Conservation (phyloP, 176 grass and related monocot genomes). For the Avena insularis region DNA sequence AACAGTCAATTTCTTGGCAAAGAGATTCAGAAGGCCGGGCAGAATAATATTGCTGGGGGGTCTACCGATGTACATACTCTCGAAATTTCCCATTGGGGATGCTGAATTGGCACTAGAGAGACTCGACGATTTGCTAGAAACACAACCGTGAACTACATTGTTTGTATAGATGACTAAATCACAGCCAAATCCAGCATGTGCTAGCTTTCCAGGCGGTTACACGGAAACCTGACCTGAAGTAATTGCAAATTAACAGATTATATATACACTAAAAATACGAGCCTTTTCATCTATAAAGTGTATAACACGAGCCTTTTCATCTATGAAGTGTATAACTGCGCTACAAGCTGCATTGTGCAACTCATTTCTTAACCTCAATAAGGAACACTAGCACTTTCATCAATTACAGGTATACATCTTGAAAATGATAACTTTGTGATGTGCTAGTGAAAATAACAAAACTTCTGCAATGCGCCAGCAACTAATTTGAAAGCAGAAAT, state of each 20-base stretch:
- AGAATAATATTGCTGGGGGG: background rate
- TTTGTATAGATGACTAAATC: background rate
- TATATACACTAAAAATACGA: background rate
- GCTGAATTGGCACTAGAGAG: background rate
- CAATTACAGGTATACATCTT: background rate
- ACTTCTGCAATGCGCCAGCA: background rate
- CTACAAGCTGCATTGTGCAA: background rate
- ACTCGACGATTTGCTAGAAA: background rate
- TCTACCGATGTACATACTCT: background rate
- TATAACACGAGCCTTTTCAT: background rate
- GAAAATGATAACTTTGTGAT: too few species aligned
- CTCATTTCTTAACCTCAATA: background rate
- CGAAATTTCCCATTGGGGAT: background rate
- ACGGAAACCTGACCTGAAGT: background rate
- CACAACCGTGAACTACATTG: too few species aligned
- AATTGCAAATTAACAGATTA: background rate
- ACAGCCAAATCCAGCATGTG: background rate
- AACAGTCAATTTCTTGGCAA: background rate
- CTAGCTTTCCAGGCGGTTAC: background rate
- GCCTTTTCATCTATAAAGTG: too few species aligned
- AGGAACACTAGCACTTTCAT: background rate
- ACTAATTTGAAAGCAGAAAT: background rate
- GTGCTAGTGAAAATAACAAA: background rate
- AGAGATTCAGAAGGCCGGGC: too few species aligned
- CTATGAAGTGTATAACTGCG: background rate